phyloP scores from a whole-genome alignment of 164 flowering plant species.

The Akebia trifoliata region DNA sequence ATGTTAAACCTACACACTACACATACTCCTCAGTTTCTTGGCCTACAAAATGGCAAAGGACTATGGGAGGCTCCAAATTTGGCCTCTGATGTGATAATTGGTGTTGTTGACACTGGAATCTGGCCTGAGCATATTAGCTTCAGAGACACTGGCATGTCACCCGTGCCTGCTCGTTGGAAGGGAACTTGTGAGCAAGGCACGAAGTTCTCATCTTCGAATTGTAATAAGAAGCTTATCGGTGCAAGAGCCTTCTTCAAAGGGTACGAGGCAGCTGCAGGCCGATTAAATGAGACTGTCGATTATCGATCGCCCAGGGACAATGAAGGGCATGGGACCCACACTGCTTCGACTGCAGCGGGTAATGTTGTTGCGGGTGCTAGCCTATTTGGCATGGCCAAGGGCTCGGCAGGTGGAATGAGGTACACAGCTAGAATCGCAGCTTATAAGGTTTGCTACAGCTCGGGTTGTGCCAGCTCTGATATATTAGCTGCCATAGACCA shows the following conservation, averaged over 20 bases:
- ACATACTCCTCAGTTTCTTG: conserved; percentile 64
- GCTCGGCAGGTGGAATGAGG: conserved; percentile 62
- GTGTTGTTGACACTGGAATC: conserved; percentile 71
- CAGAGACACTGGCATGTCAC: conserved; percentile 33
- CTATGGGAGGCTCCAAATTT: conserved; percentile 41
- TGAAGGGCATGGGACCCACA: conserved; percentile 80
- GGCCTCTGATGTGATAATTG: conserved; percentile 57
- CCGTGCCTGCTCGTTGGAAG: conserved; percentile 59
- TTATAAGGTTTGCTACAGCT: conserved; percentile 59
- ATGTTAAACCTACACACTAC: conserved; percentile 62
- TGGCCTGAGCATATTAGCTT: conserved; percentile 81
- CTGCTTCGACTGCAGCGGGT: conserved; percentile 78
- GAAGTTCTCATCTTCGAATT: conserved; percentile 36
- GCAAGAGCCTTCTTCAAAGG: conserved; percentile 53
- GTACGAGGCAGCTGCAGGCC: conserved; percentile 38
- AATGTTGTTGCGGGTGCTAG: conserved; percentile 38
- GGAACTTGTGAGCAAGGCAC: conserved; percentile 59
- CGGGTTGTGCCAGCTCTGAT: conserved; percentile 54
- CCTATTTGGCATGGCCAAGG: conserved; percentile 56
- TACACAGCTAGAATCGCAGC: conserved; percentile 55
- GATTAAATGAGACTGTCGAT: conserved; percentile 39
- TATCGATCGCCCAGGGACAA: conserved; percentile 54
- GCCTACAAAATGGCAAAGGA: conserved; percentile 51
- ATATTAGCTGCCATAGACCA: conserved; percentile 61
- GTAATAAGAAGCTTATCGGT: conserved; percentile 59